Conservation (phyloP, 495 filamentous ascomycete species). For the Copromyces sp. region DNA sequence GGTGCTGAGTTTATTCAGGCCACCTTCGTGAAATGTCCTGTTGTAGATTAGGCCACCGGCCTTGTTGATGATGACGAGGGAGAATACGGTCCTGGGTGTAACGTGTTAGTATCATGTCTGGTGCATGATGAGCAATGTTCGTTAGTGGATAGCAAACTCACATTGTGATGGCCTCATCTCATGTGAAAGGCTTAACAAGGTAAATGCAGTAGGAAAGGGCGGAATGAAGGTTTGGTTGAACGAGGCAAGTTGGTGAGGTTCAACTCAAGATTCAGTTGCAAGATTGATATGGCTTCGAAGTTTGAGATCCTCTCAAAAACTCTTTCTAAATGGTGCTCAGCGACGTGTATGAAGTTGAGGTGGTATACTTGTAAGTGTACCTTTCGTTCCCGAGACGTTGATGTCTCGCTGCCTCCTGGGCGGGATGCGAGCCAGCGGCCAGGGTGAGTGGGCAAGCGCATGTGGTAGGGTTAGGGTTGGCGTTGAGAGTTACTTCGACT, state of each 20-base stretch:
- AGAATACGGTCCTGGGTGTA: slow-evolving; percentile 68
- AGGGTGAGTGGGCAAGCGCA: background rate
- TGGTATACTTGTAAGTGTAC: background rate
- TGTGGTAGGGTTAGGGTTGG: background rate
- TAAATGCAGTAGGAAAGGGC: background rate
- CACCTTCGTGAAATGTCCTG: slow-evolving; percentile 72
- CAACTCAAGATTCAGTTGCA: too few relatives aligned
- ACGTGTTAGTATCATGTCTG: background rate
- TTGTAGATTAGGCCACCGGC: slow-evolving; percentile 94
- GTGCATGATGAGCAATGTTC: background rate
- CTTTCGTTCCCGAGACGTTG: background rate
- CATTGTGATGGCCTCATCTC: slow-evolving; percentile 15
- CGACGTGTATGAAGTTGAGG: background rate
- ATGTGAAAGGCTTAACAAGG: background rate
- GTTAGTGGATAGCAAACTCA: background rate
- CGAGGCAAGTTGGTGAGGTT: too few relatives aligned
- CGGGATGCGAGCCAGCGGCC: background rate
- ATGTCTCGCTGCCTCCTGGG: background rate
- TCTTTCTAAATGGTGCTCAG: too few relatives aligned
- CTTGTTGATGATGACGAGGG: slow-evolving; percentile 96
- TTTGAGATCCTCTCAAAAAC: too few relatives aligned
- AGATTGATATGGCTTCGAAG: too few relatives aligned
- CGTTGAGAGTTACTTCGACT: too few relatives aligned
- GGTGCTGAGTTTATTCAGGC: slow-evolving; percentile 73
- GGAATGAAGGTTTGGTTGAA: background rate